Evolutionary conservation across 768 basidiomycete species (phyloP), one percentile per base, ranked within the genome.

Genomic region (Zangia roseola): DNA sequence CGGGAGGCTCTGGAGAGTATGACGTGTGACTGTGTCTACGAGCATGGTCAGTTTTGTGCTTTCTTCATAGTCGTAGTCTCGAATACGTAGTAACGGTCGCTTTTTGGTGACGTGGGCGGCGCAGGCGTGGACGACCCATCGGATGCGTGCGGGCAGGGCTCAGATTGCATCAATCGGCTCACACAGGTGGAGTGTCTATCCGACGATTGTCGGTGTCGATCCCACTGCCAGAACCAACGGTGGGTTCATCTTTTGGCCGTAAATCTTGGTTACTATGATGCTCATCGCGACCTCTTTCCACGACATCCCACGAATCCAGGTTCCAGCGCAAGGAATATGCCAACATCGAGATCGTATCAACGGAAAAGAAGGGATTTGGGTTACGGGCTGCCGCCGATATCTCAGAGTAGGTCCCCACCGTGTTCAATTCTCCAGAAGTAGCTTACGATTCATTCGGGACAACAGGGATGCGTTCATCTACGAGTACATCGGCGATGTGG

Each of bases 401-500:
- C 52, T 69, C 71, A 33, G 86, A 77, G 88, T 91, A 59, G 55
- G 84, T 73, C 24, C 9, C 17, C 31, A n/a, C 23, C 13, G 3
- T 23, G 10, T 17, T 24, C 45, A 16, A 35, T 24, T 33, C 24
- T 35, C 34, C 12, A 21, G 6, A 41, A 10, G 30, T 39, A 34
- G 43, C 40, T 50, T 28, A 42, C 47, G 45, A 52, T 55, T 33
- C 35, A 12, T 43, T 45, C 35, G 43, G 52, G 40, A 30, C 28
- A 37, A 12, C 65, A 97, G 94, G 58, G 94, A 97, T 64, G 57
- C 80, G 0, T 93, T 99, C 70, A 88, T 99, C 47, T 98, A 97
- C 65, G 97, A 99, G 69, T 98, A 99, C 64, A 84, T 98, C 28
- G 97, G 97, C 26, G 97, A 99, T 54, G 93, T 99, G 19, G 90